Evolutionary conservation across 2,329 filamentous ascomycete species (phyloP), one percentile per base, ranked within the genome.

Genomic region (Macroventuria anomochaeta): DNA sequence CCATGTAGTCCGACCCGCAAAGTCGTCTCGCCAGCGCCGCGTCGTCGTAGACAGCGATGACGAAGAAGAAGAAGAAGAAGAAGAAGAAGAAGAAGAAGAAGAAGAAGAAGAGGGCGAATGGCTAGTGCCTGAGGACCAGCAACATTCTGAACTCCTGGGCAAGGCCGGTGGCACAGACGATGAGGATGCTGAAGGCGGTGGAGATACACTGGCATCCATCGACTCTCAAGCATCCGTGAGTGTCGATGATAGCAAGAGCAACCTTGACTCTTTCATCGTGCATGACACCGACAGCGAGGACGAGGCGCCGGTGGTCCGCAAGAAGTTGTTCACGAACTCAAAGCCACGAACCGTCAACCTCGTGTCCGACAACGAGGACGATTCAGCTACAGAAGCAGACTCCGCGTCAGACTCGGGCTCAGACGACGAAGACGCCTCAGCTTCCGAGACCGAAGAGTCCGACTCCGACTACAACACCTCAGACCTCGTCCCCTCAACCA

Each of bases 141-240:
- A 83, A 37, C 80, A 82, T 0, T 69, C 80, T 1, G 69, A 87
- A 3, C 79, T 80, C n/a, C 80, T 93, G 13, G 90, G 89, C 40
- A 89, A 87, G 69, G 89, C 90, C 37, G 91, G 91, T n/a, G 91
- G 90, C 3, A 84, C 85, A n/a, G 89, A 91, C 46, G 91, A 96
- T 58, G 91, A 96, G 72, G 85, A 96, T 69, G 90, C 89, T 2
- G 93, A 96, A 70, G 91, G 91, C 2, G 91, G 88, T 3, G 93
- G 91, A 18, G 90, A 96, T 51, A 91, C 85, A 71, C 80, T 96
- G 42, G 83, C 83, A 31, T 86, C 88, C 0, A 85, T 89, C 25
- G 89, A 95, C 65, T 90, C 88, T 20, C 80, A 85, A 5, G 83
- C 82, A 63, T 89, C 87, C 32, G 81, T 83, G 3, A 83, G 82